Base-by-base conservation (phyloP, 2,329 filamentous ascomycete species). In the Aureobasidium leucospermi region DNA sequence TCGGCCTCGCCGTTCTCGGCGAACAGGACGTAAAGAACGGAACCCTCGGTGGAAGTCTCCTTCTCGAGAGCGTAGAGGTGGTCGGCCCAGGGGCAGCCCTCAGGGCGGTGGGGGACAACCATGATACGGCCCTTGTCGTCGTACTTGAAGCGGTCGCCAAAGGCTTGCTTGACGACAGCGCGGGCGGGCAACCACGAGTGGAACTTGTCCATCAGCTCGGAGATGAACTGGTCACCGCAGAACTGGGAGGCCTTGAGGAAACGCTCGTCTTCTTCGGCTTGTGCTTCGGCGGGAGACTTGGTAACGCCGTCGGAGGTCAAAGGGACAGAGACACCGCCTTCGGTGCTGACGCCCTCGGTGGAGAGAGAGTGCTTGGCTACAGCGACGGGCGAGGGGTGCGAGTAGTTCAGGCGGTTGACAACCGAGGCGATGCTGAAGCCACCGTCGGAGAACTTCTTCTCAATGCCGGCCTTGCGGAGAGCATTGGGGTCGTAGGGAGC, bases 81-180 rank as follows among this genome's bases (percentile, higher is more conserved):
- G 69, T 97, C 93, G 73, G 96, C 94, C 94, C 94, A 97, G 1
- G 93, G 93, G 62, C 93, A 88, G 61, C 88, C 85, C 70, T 89
- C 85, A 64, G 88, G 83, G 60, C 64, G 63, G 55, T 68, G 67
- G 3, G 74, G 73, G 11, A 99, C 81, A 29, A 96, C 86, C 68
- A 97, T 79, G 62, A 97, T 84, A 63, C 90, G 85, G 60, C 92
- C 92, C 64, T 86, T 77, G 9, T 85, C 69, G 71, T 96, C 89
- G 69, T 85, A 82, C 65, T 87, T 78, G 31, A 75, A 70, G 59
- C 93, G 85, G 64, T 81, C 81, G 36, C 80, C 77, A 71, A 94
- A 96, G 9, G 93, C 91, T 43, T 82, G 76, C 65, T 85, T 83
- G 49, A 97, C 91, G 58, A 90, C 81, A 38, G 85, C 80, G 65